Base-by-base conservation (phyloP, 768 basidiomycete genomes). In the Phanerochaete carnosa region DNA sequence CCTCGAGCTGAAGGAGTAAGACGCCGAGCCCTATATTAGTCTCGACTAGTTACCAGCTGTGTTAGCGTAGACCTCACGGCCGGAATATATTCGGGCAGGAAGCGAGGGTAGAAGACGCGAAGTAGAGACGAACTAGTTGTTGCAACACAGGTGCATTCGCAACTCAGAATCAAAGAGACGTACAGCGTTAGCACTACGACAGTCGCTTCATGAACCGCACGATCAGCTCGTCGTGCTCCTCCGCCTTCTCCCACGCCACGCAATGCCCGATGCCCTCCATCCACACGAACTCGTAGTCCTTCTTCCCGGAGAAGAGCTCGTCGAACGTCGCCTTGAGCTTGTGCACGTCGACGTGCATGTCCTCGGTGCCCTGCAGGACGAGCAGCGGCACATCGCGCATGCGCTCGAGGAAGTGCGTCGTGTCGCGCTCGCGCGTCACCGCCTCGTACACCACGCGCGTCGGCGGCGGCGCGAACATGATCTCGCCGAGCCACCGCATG, bases 1-100 rank as follows among this genome's bases (percentile, higher is more conserved):
- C 94, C 59, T 98, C 97, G 64, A 98, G 86, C 65, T 87, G 82
- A n/a, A n/a, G n/a, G 67, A 89, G 95, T 97, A 66, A 11, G 29
- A 19, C 54, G 29, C 37, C 22, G 49, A 23, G 8, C 2, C 50
- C 23, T 55, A 46, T 43, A 13, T n/a, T n/a, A 28, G 33, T 35
- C 5, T 28, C 22, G 16, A 43, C n/a, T n/a, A n/a, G n/a, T 35
- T 3, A 22, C 28, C 12, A 30, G 35, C 11, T 35, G 30, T 30
- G n/a, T 54, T 5, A 26, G 22, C 3, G 29, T 11, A 22, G 16
- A 23, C 7, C 62, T 54, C 37, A 62, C 62, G 33, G 64, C 87
- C 80, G 29, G 82, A 85, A 95, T 95, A 98, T 29, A 89, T 89
- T 33, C 96, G 80, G 3, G 88, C 84, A 0, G 90, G n/a, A n/a